Base-by-base conservation (phyloP, 106 monocot genomes). In the Dendrobium catenatum region DNA sequence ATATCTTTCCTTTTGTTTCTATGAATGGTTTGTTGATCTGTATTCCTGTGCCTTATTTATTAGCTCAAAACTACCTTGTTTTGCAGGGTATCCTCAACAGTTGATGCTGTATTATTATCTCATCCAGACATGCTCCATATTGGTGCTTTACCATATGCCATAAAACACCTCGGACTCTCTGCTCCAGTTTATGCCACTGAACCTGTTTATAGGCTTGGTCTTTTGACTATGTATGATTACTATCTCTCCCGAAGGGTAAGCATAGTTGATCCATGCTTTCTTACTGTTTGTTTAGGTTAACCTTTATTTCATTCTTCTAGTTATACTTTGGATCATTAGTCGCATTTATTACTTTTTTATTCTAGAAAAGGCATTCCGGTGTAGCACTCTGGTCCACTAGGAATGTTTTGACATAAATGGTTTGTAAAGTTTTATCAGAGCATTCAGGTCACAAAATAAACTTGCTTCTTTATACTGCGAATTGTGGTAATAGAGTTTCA, bases 191-290 rank as follows among this genome's bases (percentile, higher is more conserved):
- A 88, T 77, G 83, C 91, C 11, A 99, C 98, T 26, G 98, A 99
- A 77, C 98, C 98, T 44, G 98, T 99, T 17, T 93, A 82, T 68
- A 88, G 98, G 82, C 88, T 95, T 37, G 98, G 98, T 41, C 89
- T 93, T 37, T 73, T 99, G 87, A 93, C 98, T 22, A 90, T 99
- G 98, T 99, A 99, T 79, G 98, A 99, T 84, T 85, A 99, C 81
- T 99, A 87, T 64, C 74, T 95, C 58, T 93, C 95, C 55, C 80
- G 91, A 70, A 89, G 87, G 86, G 98, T 99, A 92, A 85, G 89
- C 22, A 40, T 76, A 9, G 3, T 76, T 48, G 27, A 43, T 44
- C 5, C 44, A 24, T 22, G 15, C 13, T 51, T 66, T 66, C 2
- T 66, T 6, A 66, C 6, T 2, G 1, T 26, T 72, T 74, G 0